Evolutionary conservation across 306 rosid species (phyloP).

Genomic region (Quercus gilva): DNA sequence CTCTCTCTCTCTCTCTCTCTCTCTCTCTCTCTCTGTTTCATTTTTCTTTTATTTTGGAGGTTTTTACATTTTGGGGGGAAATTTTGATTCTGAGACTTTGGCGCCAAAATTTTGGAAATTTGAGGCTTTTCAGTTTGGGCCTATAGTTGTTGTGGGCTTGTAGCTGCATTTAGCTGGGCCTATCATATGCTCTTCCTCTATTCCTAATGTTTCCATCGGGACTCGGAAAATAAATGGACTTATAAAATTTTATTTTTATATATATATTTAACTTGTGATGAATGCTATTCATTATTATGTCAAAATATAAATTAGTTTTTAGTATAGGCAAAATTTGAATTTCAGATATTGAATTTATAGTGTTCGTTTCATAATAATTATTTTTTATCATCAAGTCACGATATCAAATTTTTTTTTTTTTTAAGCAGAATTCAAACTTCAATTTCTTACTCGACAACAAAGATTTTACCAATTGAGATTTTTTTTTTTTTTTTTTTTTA

Average conservation of each 20-base stretch:
- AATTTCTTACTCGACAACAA: too few species aligned
- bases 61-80: too few species aligned
- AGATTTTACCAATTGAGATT: too few species aligned
- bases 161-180: too few species aligned
- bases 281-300: accelerated
- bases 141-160: background rate
- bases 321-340: accelerated
- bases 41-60: background rate
- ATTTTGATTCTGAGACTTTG: background rate
- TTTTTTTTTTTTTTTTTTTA: too few species aligned
- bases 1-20: background rate
- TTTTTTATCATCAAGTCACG: accelerated
- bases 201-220: too few species aligned
- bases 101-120: conserved; percentile 25
- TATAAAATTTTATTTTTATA: too few species aligned
- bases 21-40: background rate
- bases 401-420: too few species aligned
- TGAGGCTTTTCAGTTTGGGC: background rate
- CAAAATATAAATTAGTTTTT: accelerated
- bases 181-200: too few species aligned
- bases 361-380: accelerated
- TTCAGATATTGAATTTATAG: accelerated
- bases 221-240: too few species aligned
- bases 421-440: too few species aligned
- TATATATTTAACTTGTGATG: too few species aligned